Percentiles rank a stretch among this genome's conserved stretches.
phyloP scores from a whole-genome alignment of 805 yeast species.

The Suhomyces sp. region DNA sequence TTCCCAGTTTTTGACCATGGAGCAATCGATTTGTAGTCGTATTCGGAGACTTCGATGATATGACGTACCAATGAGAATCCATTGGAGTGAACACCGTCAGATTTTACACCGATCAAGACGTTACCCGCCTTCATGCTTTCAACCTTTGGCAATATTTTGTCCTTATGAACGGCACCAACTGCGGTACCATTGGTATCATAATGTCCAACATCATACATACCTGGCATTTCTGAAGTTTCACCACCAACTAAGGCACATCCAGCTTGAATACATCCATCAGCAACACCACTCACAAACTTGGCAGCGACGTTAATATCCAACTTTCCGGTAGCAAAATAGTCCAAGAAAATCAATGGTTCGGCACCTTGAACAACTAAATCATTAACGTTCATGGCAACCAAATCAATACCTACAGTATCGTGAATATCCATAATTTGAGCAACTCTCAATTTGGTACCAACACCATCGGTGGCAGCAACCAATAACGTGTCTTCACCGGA shows the following conservation, averaged over 20 bases:
- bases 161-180: slow-evolving; percentile 89
- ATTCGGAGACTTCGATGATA: slow-evolving; percentile 72
- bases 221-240: slow-evolving; percentile 99
- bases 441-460: slow-evolving; percentile 93
- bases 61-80: slow-evolving; percentile 95
- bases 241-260: slow-evolving; percentile 99
- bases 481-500: slow-evolving; percentile 73
- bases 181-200: slow-evolving; percentile 99
- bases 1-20: slow-evolving; percentile 73
- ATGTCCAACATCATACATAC: slow-evolving; percentile 93
- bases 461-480: slow-evolving; percentile 99
- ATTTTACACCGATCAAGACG: slow-evolving; percentile 79
- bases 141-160: slow-evolving; percentile 68
- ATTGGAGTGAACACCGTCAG: slow-evolving; percentile 95
- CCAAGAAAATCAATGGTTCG: slow-evolving; percentile 92
- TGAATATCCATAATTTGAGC: slow-evolving; percentile 89
- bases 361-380: slow-evolving; percentile 99
- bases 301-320: slow-evolving; percentile 82
- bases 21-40: slow-evolving; percentile 68
- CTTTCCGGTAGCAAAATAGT: slow-evolving; percentile 94
- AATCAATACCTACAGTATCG: slow-evolving; percentile 97
- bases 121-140: slow-evolving; percentile 74
- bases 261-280: slow-evolving; percentile 90
- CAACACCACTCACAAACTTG: slow-evolving; percentile 90
- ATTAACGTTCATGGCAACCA: slow-evolving; percentile 98